Evolutionary conservation across 1,139 yeast species (phyloP).

Genomic region (Suhomyces bokatorum): DNA sequence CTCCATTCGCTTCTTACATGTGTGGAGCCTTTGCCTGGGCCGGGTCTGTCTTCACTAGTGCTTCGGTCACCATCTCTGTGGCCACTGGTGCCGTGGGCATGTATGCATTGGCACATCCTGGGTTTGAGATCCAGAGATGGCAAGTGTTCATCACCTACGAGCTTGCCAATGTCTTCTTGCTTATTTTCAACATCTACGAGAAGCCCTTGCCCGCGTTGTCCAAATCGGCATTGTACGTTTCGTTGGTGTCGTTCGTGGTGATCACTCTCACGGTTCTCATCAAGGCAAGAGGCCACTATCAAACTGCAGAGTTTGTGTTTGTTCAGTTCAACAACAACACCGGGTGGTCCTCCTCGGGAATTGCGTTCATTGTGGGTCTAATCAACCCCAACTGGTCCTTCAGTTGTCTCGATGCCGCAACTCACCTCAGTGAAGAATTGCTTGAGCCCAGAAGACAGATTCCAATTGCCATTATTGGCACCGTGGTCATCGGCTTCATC

Average conservation of each 20-base stretch:
- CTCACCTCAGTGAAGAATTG: slow-evolving; percentile 46
- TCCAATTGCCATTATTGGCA: slow-evolving; percentile 45
- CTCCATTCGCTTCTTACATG: slow-evolving; percentile 50
- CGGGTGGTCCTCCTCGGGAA: slow-evolving; percentile 43
- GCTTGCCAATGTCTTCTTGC: slow-evolving; percentile 33
- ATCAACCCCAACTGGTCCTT: slow-evolving; percentile 49
- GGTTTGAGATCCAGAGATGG: slow-evolving; percentile 48
- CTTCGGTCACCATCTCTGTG: slow-evolving; percentile 53
- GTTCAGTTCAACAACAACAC: slow-evolving; percentile 38
- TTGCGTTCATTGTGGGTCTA: slow-evolving; percentile 46
- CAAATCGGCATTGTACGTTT: slow-evolving; percentile 37
- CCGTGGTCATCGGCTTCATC: slow-evolving; percentile 43
- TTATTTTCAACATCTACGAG: slow-evolving; percentile 41
- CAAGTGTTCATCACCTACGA: slow-evolving; percentile 50
- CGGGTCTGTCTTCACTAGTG: slow-evolving; percentile 57
- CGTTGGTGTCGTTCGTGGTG: slow-evolving; percentile 37
- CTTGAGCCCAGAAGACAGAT: slow-evolving; percentile 40
- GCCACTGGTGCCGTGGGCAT: slow-evolving; percentile 52
- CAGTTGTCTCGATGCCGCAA: slow-evolving; percentile 45
- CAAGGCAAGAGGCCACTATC: slow-evolving; percentile 38
- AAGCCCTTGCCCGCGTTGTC: slow-evolving; percentile 38
- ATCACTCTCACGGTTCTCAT: slow-evolving; percentile 41
- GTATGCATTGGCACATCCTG: slow-evolving; percentile 48
- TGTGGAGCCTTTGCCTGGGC: slow-evolving; percentile 62
- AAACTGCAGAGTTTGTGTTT: slow-evolving; percentile 40